phyloP scores from a whole-genome alignment of 352 stramenopile species.

The Pythium dissotocum region DNA sequence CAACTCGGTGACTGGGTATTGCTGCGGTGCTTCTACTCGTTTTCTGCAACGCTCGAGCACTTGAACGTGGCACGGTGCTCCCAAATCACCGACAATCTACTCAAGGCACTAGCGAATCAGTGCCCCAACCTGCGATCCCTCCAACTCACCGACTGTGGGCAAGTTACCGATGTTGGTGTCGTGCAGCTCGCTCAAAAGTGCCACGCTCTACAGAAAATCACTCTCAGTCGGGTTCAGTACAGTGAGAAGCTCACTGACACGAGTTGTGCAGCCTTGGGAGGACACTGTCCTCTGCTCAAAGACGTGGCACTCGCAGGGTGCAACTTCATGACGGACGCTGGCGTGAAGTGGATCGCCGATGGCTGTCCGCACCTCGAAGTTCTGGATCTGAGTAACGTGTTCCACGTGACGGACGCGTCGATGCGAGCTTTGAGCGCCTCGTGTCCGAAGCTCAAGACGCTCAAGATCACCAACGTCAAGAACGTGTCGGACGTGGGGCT shows the following conservation, averaged over 20 bases:
- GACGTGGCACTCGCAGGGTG: constrained; percentile 82
- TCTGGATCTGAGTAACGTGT: constrained; percentile 83
- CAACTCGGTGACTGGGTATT: constrained; percentile 74
- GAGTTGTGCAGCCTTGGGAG: constrained; percentile 73
- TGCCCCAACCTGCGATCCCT: constrained; percentile 67
- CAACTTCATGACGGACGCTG: constrained; percentile 88
- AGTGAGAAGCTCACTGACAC: constrained; percentile 89
- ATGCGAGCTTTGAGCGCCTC: constrained; percentile 47
- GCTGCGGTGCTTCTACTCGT: constrained; percentile 64
- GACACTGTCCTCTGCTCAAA: constrained; percentile 51
- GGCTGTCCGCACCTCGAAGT: constrained; percentile 72
- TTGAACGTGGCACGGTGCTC: constrained; percentile 73
- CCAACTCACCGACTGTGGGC: constrained; percentile 74
- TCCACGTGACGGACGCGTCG: constrained; percentile 83
- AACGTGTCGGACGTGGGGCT: constrained; percentile 85
- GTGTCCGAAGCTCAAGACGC: constrained; percentile 36
- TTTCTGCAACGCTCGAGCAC: constrained; percentile 40
- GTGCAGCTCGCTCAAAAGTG: constrained; percentile 82
- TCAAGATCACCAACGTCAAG: constrained; percentile 67
- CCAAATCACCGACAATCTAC: constrained; percentile 83
- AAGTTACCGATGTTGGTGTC: constrained; percentile 85
- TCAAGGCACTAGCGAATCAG: constrained; percentile 78
- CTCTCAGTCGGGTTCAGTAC: constrained; percentile 53
- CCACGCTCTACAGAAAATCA: constrained; percentile 68
- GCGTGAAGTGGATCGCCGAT: constrained; percentile 85